Conservation (phyloP, 83 land plant species). For the Diphasiastrum complanatum region DNA sequence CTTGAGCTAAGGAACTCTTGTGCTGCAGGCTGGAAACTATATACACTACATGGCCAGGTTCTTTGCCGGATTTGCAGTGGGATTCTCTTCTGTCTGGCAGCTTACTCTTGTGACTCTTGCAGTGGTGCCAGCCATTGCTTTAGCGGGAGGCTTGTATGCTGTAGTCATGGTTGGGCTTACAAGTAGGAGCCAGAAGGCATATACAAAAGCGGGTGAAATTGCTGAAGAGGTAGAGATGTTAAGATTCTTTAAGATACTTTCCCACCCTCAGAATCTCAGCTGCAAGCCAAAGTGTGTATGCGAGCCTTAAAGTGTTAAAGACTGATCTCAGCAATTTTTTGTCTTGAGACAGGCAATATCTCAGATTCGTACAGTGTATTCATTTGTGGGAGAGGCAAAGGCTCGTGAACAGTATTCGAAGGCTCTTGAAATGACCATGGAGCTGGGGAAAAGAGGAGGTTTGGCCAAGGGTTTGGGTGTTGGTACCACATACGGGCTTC, state of each 20-base stretch:
- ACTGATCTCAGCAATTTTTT: no score
- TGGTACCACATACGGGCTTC: conserved; percentile 88
- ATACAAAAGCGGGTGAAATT: conserved; percentile 74
- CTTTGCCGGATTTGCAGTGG: conserved; percentile 89
- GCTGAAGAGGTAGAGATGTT: conserved; percentile 94
- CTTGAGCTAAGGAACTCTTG: neutral
- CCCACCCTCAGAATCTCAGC: no score
- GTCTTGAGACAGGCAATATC: conserved; percentile 52
- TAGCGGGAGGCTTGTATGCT: conserved; percentile 74
- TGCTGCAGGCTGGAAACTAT: conserved; percentile 76
- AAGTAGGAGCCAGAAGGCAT: conserved; percentile 72
- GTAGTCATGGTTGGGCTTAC: conserved; percentile 63
- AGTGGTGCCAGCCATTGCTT: conserved; percentile 83
- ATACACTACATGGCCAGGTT: conserved; percentile 95
- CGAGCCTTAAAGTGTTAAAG: no score
- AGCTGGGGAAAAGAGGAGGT: conserved; percentile 73
- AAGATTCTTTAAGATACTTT: no score
- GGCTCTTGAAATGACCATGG: conserved; percentile 52
- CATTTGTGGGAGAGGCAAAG: conserved; percentile 81
- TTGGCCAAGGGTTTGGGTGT: conserved; percentile 84
- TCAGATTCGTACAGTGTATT: conserved; percentile 77
- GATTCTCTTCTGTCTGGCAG: conserved; percentile 94
- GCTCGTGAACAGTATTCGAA: conserved; percentile 50
- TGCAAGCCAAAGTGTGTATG: no score
- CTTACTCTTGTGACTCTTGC: conserved; percentile 84